These are phyloP conservation scores for Ceriops zippeliana DNA, from an alignment of 345 rosid species.

Conservation along the genomic window DNA sequence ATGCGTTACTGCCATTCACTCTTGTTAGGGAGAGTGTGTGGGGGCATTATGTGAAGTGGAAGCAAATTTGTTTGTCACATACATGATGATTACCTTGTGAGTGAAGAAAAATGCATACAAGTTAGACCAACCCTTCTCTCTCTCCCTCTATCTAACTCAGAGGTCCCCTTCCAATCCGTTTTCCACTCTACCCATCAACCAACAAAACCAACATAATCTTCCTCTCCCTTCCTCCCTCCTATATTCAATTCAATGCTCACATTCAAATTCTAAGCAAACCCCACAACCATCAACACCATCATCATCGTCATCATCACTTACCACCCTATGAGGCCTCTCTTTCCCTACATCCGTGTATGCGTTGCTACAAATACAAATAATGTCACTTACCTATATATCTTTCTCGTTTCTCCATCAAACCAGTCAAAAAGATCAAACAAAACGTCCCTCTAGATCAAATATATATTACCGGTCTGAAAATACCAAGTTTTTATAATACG, in stretches of 20 bases:
- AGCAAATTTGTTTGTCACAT: constrained; percentile 41
- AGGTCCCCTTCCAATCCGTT: constrained; percentile 69
- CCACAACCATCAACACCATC: constrained; percentile 54
- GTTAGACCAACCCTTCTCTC: constrained; percentile 39
- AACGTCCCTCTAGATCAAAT: too few relatives aligned
- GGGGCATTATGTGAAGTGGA: constrained; percentile 69
- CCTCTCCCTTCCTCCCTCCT: constrained; percentile 13
- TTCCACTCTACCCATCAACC: constrained; percentile 71
- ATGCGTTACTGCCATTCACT: too few relatives aligned
- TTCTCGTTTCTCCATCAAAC: constrained; percentile 33
- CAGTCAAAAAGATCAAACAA: neutral
- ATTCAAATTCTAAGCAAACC: constrained; percentile 62
- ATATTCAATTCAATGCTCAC: constrained; percentile 17
- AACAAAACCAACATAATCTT: constrained; percentile 38
- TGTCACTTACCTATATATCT: constrained; percentile 35
- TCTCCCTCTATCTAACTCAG: constrained; percentile 18
- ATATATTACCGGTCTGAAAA: too few relatives aligned
- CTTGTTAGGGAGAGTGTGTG: constrained; percentile 27
- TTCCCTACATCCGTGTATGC: neutral
- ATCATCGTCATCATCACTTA: constrained; percentile 57
- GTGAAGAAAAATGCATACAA: constrained; percentile 75
- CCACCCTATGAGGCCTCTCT: constrained; percentile 49
- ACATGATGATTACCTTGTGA: constrained; percentile 67
- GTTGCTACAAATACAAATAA: neutral
- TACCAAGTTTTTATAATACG: too few relatives aligned